Conservation (phyloP, 352 stramenopile species). For the Peronospora farinosa region DNA sequence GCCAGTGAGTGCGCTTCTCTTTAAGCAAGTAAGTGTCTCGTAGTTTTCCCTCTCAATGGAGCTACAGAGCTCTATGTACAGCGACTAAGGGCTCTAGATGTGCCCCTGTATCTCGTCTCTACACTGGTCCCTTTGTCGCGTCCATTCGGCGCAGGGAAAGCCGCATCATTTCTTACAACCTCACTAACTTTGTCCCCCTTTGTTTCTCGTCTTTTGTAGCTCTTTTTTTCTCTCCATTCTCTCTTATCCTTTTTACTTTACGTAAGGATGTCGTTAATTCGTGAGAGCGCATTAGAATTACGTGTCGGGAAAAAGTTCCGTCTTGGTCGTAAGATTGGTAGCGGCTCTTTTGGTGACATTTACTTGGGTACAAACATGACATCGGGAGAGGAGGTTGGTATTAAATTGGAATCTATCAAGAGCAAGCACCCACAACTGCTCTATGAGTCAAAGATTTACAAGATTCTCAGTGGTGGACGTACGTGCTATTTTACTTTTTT, state of each 20-base stretch:
- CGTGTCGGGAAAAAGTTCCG: conserved; percentile 99
- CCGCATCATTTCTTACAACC: neutral
- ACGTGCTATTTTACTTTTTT: conserved; percentile 40
- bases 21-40: conserved; percentile 24
- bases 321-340: conserved; percentile 98
- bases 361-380: conserved; percentile 99
- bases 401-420: conserved; percentile 99
- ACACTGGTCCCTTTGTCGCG: neutral
- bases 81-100: conserved; percentile 1
- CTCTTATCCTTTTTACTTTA: conserved; percentile 8
- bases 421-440: conserved; percentile 97
- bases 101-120: conserved; percentile 10
- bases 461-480: conserved; percentile 98
- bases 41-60: conserved; percentile 1
- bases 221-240: conserved; percentile 9
- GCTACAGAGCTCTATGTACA: neutral
- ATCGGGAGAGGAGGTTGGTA: conserved; percentile 97
- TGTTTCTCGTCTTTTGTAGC: conserved; percentile 5
- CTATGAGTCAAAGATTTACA: conserved; percentile 99
- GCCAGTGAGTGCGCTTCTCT: conserved; percentile 29
- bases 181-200: conserved; percentile 15
- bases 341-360: conserved; percentile 99
- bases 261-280: conserved; percentile 49
- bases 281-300: conserved; percentile 90
- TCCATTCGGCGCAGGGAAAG: conserved; percentile 5